Evolutionary conservation across 352 stramenopile species (phyloP), one percentile per base, ranked within the genome.

Genomic region (Phytophthora nicotianae): DNA sequence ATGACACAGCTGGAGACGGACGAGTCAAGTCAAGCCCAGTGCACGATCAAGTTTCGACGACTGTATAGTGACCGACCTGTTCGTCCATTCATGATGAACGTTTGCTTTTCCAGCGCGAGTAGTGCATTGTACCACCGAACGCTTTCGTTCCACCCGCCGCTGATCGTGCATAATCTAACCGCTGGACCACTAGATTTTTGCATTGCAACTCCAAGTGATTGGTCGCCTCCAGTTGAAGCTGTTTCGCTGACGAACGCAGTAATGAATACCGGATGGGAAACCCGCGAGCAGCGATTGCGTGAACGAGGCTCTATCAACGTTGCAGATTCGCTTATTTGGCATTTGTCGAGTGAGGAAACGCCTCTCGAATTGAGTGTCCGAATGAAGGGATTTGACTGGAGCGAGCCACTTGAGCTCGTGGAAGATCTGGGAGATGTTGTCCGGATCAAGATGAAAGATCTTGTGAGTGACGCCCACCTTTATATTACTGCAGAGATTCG

Each of bases 331-430:
- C 72, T 93, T 8, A 74, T 91, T 38, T 96, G 86, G 84, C 88
- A 96, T 74, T 67, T 94, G 20, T 95, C 79, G 23, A 83, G 89
- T 53, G 83, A 81, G 53, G 77, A 92, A 42, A 90, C 86, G 2
- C 86, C 84, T 23, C 69, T 96, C 5, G 83, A 92, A 42, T 61
- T 96, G 14, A 80, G 81, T 29, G 70, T 96, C 43, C 79, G 88
- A 27, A 90, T 93, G 59, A 90, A 92, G 63, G 86, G 88, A 1
- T 96, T 94, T 41, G 83, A 92, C 19, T 96, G 88, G 88, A 96
- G 88, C 50, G 84, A 94, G 16, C 73, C 81, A 2, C 62, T 93
- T 11, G 50, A 84, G 4, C 63, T 93, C 8, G 62, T 75, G 5
- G 72, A 75, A 46, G 69, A 89, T 16, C 68, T 88, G 10, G 70